These are phyloP conservation scores for Cephalotrichum gorgonifer DNA, from an alignment of 2,329 filamentous ascomycete species.

Conservation along the genomic window DNA sequence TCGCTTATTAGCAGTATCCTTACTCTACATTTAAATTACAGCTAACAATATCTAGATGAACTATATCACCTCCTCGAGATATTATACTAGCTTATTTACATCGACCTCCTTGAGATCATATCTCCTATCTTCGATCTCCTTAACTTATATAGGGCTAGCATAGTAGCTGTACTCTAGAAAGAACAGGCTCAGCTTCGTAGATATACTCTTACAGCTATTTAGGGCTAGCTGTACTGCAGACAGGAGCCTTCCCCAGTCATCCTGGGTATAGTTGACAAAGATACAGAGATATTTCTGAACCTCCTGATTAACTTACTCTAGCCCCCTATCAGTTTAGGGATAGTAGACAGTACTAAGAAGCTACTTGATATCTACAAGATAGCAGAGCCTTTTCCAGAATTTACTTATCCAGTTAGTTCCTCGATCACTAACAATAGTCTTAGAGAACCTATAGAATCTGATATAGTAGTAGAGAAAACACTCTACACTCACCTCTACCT, in stretches of 20 bases:
- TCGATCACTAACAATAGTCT: background rate
- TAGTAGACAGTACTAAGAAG: constrained; percentile 1
- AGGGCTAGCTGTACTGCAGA: background rate
- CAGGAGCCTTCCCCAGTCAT: background rate
- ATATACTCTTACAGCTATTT: background rate
- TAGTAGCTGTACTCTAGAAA: background rate
- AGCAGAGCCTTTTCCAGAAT: background rate
- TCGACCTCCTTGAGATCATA: background rate
- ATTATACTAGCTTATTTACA: background rate
- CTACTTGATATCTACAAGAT: background rate
- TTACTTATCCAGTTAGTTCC: background rate
- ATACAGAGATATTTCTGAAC: background rate
- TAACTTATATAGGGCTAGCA: background rate
- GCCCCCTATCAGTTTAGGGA: background rate
- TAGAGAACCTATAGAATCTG: background rate
- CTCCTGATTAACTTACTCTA: background rate
- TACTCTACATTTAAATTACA: background rate
- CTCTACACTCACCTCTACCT: background rate
- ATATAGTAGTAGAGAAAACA: background rate
- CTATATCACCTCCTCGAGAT: background rate
- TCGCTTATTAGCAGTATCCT: background rate
- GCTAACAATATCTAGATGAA: background rate
- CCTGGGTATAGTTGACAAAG: background rate
- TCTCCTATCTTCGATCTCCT: background rate
- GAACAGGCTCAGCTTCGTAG: background rate